Evolutionary conservation across 257 asterid genomes (phyloP).

Genomic region (Misopates orontium): DNA sequence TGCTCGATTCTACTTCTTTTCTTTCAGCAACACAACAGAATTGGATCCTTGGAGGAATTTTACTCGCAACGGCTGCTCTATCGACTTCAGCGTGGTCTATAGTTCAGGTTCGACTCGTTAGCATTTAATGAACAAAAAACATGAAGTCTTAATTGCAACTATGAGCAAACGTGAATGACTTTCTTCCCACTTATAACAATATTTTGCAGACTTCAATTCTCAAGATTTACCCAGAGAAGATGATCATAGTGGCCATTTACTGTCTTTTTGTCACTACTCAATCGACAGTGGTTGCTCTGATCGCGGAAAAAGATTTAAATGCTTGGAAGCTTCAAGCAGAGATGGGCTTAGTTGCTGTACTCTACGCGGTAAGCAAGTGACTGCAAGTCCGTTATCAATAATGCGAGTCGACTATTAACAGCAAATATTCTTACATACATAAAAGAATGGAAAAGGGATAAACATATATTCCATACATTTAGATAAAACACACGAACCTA

Average conservation of each 20-base stretch:
- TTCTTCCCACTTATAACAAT: neutral
- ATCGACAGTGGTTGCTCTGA: slow-evolving; percentile 44
- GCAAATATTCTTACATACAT: too few species aligned
- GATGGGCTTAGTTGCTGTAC: slow-evolving; percentile 45
- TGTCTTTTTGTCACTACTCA: slow-evolving; percentile 49
- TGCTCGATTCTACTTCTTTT: slow-evolving; percentile 3
- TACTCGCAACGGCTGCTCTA: slow-evolving; percentile 43
- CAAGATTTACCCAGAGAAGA: slow-evolving; percentile 54
- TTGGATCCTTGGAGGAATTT: slow-evolving; percentile 48
- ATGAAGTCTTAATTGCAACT: neutral
- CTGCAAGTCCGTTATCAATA: too few species aligned
- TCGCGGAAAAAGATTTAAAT: slow-evolving; percentile 42
- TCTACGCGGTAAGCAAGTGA: slow-evolving; percentile 46
- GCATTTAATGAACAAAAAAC: neutral
- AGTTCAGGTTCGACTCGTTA: slow-evolving; percentile 39
- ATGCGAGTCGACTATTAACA: too few species aligned
- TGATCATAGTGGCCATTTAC: slow-evolving; percentile 46
- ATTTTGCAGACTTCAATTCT: slow-evolving; percentile 44
- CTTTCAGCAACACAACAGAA: slow-evolving; percentile 34
- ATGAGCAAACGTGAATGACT: neutral
- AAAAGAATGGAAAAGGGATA: too few species aligned
- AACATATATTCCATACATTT: too few species aligned
- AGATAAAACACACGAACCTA: too few species aligned
- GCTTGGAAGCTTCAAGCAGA: slow-evolving; percentile 46
- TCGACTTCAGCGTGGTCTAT: slow-evolving; percentile 55